Evolutionary conservation across 176 grass and related monocot species (phyloP).

Genomic region (Hordeum marinum): DNA sequence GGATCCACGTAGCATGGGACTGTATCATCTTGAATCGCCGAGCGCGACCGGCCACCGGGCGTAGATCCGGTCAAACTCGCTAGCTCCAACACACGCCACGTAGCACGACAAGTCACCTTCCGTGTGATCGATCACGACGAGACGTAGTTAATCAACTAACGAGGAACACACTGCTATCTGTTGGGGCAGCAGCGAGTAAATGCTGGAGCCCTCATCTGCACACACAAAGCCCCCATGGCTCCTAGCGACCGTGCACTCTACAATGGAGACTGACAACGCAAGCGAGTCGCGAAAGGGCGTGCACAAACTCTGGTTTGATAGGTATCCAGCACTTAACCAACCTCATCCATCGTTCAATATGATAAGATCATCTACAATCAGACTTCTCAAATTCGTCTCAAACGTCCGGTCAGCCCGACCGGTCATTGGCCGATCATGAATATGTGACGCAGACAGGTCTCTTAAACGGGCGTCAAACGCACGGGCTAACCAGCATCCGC

Average conservation of each 20-base stretch:
- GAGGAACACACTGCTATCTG: neutral
- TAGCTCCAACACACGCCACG: neutral
- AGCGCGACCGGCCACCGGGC: neutral
- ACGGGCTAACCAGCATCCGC: no score
- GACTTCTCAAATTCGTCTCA: no score
- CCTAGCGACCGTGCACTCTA: neutral
- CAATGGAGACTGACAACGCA: neutral
- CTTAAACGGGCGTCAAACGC: no score
- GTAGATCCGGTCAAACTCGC: neutral
- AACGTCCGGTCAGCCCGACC: no score
- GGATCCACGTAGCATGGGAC: neutral
- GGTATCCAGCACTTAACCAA: neutral
- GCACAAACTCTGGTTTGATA: neutral
- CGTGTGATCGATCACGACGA: neutral
- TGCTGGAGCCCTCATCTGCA: neutral
- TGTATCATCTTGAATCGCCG: neutral
- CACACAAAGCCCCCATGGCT: conserved; percentile 5
- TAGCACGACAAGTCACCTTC: neutral
- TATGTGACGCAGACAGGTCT: no score
- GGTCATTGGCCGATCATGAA: no score
- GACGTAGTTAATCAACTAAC: neutral
- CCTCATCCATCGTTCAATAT: no score
- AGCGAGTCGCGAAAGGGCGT: neutral
- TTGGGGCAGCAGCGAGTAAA: neutral
- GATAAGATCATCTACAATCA: no score